Conservation (phyloP, 2,329 filamentous ascomycete species). For the Aspergillus novofumigatus region DNA sequence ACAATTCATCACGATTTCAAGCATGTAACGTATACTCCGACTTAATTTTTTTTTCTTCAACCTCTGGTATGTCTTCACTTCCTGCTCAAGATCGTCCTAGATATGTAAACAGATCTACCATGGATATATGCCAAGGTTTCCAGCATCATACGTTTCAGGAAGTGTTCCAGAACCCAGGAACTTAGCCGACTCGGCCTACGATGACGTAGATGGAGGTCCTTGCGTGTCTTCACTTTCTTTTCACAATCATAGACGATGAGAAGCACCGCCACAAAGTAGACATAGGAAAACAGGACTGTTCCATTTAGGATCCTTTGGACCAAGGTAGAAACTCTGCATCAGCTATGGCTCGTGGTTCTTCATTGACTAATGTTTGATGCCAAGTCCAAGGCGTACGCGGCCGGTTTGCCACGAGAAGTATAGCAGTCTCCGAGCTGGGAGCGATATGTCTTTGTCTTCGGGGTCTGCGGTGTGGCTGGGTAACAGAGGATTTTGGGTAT, state of each 20-base stretch:
- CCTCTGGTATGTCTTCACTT: too few species aligned
- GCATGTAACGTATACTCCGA: neutral
- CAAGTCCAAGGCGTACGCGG: conserved; percentile 7
- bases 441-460: too few species aligned
- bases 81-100: too few species aligned
- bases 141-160: neutral
- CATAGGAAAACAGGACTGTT: neutral
- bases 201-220: neutral
- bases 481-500: too few species aligned
- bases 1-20: neutral
- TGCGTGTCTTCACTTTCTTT: neutral
- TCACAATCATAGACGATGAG: neutral
- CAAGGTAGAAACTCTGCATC: neutral
- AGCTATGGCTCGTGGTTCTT: neutral
- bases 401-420: conserved; percentile 3
- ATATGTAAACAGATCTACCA: neutral
- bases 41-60: too few species aligned
- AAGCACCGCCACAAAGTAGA: neutral
- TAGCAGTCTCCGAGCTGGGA: neutral
- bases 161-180: neutral
- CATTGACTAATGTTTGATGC: neutral
- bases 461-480: neutral
- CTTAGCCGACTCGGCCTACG: too few species aligned
- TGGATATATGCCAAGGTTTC: too few species aligned
- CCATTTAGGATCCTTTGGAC: neutral